Evolutionary conservation across 345 rosid species (phyloP).

Genomic region (Anacardium occidentale): DNA sequence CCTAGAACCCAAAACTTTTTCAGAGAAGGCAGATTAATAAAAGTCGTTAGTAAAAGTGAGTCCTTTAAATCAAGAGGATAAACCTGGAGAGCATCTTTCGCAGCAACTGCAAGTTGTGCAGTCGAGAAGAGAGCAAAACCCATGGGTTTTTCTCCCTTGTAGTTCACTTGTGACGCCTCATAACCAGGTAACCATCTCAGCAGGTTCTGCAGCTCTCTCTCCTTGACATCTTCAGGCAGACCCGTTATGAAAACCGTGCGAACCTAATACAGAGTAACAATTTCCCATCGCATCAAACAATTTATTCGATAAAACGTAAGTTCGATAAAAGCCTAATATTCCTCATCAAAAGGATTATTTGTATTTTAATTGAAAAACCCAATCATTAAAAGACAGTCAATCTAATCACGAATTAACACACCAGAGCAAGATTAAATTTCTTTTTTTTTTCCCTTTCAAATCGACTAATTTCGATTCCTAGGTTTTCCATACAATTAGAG

Average conservation of each 20-base stretch:
- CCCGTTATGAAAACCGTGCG: constrained; percentile 91
- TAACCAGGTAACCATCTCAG: constrained; percentile 96
- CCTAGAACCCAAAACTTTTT: constrained; percentile 39
- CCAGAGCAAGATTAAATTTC: not conserved
- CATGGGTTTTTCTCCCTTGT: constrained; percentile 93
- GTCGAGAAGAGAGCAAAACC: constrained; percentile 93
- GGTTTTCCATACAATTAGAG: not conserved
- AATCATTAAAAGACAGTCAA: not conserved
- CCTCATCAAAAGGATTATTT: not conserved
- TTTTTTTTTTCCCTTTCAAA: no score
- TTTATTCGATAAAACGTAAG: no score
- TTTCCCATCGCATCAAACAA: not conserved
- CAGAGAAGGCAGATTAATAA: not conserved
- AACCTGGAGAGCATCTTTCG: constrained; percentile 93
- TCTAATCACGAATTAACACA: not conserved
- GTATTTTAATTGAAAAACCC: not conserved
- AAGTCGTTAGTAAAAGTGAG: not conserved
- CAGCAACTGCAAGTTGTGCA: constrained; percentile 71
- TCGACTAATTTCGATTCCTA: not conserved
- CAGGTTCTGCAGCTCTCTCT: constrained; percentile 88
- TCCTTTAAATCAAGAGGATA: not conserved
- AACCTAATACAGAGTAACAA: constrained; percentile 44
- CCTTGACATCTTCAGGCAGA: constrained; percentile 91
- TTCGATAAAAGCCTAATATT: not conserved
- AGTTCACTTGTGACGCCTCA: constrained; percentile 95